Base-by-base conservation (phyloP, 345 rosid genomes). In the Cardamine resedifolia region DNA sequence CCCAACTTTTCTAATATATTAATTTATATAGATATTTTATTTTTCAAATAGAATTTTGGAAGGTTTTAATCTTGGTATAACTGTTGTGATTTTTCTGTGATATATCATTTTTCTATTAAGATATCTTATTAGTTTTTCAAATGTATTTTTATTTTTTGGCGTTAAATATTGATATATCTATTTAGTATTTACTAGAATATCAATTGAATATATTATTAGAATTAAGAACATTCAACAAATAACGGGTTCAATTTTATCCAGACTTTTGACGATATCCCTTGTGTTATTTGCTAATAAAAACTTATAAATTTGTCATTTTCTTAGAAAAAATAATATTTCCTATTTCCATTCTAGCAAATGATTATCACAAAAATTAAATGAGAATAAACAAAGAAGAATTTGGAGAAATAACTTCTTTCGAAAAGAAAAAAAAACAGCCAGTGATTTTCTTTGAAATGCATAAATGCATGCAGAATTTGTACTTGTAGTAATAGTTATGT, bases 401-500 rank as follows among this genome's bases (percentile, higher is more conserved):
- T 43, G 47, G 19, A 43, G 43, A n/a, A 43, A 15, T 43, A 43
- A 15, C 19, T 15, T 15, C 6, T 43, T 43, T n/a, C 19, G 3
- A 2, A 15, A 16, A n/a, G 24, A 15, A 16, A n/a, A 31, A 56
- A 16, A 31, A 20, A 34, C 23, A 61, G 53, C 24, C 43, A 71
- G n/a, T 24, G 20, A 30, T 60, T 27, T 0, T 24, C 39, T 18
- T 36, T 20, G 6, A 20, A 28, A 43, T 52, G n/a, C n/a, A n/a
- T n/a, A n/a, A n/a, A n/a, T n/a, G 70, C 57, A 72, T 43, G 64
- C 76, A 72, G 10, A 53, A 41, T 24, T 24, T 36, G 41, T 6
- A 6, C n/a, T 15, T 43, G 47, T 27, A 51, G 44, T 27, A 61
- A 5, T 24, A 71, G 11, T 21, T 56, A 30, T 30, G 52, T 44